Evolutionary conservation across 2,329 filamentous ascomycete genomes (phyloP).

Genomic region (Paradendryphiella salina): DNA sequence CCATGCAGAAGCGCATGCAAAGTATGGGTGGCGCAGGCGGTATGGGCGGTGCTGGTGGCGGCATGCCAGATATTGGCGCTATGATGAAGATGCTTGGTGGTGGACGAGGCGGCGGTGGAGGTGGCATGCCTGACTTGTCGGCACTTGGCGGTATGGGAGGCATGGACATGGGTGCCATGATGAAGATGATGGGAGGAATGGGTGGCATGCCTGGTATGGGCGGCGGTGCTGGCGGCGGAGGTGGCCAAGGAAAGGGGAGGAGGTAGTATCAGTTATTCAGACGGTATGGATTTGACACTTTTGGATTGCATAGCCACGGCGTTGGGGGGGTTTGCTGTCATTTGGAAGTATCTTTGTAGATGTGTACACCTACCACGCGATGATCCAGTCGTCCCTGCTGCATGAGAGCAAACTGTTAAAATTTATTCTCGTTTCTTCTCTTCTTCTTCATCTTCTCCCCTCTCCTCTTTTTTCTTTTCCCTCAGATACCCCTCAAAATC

Average conservation of each 20-base stretch:
- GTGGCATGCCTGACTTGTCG: conserved; percentile 66
- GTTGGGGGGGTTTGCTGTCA: conserved; percentile 9
- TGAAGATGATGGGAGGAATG: conserved; percentile 44
- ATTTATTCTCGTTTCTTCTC: too few species aligned
- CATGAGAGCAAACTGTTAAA: too few species aligned
- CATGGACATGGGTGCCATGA: conserved; percentile 43
- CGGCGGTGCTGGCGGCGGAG: conserved; percentile 13
- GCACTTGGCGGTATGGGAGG: conserved; percentile 60
- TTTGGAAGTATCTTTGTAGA: not conserved
- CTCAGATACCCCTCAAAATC: conserved; percentile 51
- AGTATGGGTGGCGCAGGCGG: conserved; percentile 80
- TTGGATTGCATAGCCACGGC: conserved; percentile 13
- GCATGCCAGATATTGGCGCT: conserved; percentile 79
- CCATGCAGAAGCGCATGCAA: conserved; percentile 94
- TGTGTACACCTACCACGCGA: not conserved
- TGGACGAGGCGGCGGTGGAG: conserved; percentile 64
- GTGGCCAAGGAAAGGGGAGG: conserved; percentile 24
- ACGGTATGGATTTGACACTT: conserved; percentile 7
- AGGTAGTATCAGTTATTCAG: conserved; percentile 16
- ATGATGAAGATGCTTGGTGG: conserved; percentile 92
- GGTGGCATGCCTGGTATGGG: conserved; percentile 43
- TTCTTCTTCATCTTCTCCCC: too few species aligned
- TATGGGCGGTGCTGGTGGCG: conserved; percentile 56
- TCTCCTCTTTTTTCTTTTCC: too few species aligned
- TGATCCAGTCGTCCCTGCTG: too few species aligned